Conservation (phyloP, 2,329 filamentous ascomycete species). For the Lojkania enalia region DNA sequence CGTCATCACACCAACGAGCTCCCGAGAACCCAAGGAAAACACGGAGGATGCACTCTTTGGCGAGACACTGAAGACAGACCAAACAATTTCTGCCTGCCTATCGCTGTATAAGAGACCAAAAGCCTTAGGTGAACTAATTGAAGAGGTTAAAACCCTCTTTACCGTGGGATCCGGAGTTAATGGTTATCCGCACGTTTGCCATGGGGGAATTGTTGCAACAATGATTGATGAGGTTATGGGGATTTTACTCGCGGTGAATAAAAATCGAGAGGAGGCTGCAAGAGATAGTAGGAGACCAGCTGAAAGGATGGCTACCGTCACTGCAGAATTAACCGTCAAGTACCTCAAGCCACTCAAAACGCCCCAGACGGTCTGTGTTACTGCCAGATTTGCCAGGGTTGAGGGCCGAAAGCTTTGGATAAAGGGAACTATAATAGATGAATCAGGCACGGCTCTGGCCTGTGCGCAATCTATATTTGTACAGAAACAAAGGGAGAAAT, state of each 20-base stretch:
- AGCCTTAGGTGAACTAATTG: constrained; percentile 18
- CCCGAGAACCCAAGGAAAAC: constrained; percentile 31
- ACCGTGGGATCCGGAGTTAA: constrained; percentile 58
- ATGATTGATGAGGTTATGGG: constrained; percentile 64
- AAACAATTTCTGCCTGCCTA: constrained; percentile 50
- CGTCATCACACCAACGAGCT: constrained; percentile 43
- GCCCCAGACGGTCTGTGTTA: constrained; percentile 54
- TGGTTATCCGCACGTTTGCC: constrained; percentile 56
- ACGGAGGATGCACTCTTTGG: constrained; percentile 60
- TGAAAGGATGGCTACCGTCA: neutral
- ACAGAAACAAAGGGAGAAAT: constrained; percentile 25
- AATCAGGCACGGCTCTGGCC: constrained; percentile 53
- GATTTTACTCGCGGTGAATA: constrained; percentile 53
- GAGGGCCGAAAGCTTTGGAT: constrained; percentile 61
- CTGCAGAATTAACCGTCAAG: constrained; percentile 56
- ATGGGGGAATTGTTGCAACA: constrained; percentile 62
- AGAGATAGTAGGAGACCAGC: no score
- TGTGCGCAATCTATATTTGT: constrained; percentile 60
- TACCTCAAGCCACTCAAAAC: constrained; percentile 59
- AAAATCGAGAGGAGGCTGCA: constrained; percentile 12
- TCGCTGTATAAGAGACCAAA: constrained; percentile 21
- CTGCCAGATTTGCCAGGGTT: constrained; percentile 48
- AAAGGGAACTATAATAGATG: constrained; percentile 55
- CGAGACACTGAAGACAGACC: constrained; percentile 55
- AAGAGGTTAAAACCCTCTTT: constrained; percentile 45